Evolutionary conservation across 2,329 filamentous ascomycete species (phyloP), one percentile per base, ranked within the genome.

Genomic region (Amauroascus niger): DNA sequence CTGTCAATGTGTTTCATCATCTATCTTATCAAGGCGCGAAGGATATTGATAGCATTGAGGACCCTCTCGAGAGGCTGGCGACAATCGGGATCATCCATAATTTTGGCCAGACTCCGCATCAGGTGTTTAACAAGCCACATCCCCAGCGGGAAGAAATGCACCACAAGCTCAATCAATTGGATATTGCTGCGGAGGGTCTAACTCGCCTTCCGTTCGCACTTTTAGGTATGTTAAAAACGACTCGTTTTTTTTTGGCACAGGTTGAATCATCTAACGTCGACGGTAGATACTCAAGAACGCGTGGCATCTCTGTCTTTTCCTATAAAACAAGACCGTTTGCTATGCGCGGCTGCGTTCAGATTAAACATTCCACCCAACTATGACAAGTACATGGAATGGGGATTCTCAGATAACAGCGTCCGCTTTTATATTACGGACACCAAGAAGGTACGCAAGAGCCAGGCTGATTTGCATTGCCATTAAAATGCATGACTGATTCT

Each of bases 71-170:
- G 68, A 80, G 89, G 41, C 76, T 89, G 6, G 87, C 91, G 4
- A 91, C 89, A 0, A 96, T 95, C 52, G 88, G 88, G 32, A 95
- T 96, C 61, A 97, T 98, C 62, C 91, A 98, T 70, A 97, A 97
- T 62, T 98, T 98, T 68, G 93, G 93, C 0, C 93, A 98, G 68
- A 98, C 94, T 1, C 93, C 94, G 1, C 87, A 94, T 62, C 94
- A 98, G 67, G 86, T 97, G 14, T 98, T 97, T 67, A 80, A 82
- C 43, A 84, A 85, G 55, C 77, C 86, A 11, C 93, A 98, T 68
- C 83, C 86, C 2, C 72, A 79, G n/a, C 80, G 85, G 13, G 89
- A 95, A 59, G 79, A 86, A 53, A 71, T 78, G 3, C 75, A 80
- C 20, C 79, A 82, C 52, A 82, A 81, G 4, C 74, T 79, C 2